A percentile compares a stretch with the other conserved stretches of the same genome.
Evolutionary conservation across 2,329 filamentous ascomycete genomes (phyloP).

Genomic region (Aureobasidium leucospermi): DNA sequence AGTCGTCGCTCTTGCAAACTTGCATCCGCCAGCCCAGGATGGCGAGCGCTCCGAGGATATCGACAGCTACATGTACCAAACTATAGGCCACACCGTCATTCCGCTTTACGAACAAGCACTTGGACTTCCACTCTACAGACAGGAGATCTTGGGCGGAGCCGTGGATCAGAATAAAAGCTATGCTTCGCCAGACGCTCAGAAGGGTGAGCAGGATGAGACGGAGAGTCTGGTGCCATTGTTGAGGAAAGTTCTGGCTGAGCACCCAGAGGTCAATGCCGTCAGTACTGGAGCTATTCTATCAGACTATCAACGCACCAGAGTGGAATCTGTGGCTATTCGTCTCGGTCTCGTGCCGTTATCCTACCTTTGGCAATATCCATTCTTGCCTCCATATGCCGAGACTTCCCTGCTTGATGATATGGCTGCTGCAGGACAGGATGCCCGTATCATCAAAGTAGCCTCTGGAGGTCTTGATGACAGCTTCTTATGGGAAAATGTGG

Average conservation of each 20-base stretch:
- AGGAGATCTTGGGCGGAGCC: conserved; percentile 64
- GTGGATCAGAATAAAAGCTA: conserved; percentile 70
- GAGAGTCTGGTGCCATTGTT: conserved; percentile 78
- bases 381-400: conserved; percentile 51
- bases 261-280: conserved; percentile 78
- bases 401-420: conserved; percentile 68
- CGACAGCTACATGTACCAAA: conserved; percentile 99
- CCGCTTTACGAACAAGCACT: conserved; percentile 77
- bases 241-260: conserved; percentile 53
- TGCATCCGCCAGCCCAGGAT: conserved; percentile 53
- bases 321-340: conserved; percentile 82
- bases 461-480: conserved; percentile 77
- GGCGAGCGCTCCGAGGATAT: conserved; percentile 55
- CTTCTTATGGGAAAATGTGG: conserved; percentile 75
- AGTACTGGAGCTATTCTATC: conserved; percentile 88
- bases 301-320: conserved; percentile 91
- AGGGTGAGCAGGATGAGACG: conserved; percentile 73
- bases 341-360: conserved; percentile 77
- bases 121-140: conserved; percentile 74
- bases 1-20: conserved; percentile 81
- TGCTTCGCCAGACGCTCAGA: no score
- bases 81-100: conserved; percentile 80
- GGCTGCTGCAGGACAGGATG: conserved; percentile 67
- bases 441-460: conserved; percentile 91
- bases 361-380: conserved; percentile 87